Conservation (phyloP, 768 basidiomycete genomes). For the button mushroom (Agaricus bisporus) region DNA sequence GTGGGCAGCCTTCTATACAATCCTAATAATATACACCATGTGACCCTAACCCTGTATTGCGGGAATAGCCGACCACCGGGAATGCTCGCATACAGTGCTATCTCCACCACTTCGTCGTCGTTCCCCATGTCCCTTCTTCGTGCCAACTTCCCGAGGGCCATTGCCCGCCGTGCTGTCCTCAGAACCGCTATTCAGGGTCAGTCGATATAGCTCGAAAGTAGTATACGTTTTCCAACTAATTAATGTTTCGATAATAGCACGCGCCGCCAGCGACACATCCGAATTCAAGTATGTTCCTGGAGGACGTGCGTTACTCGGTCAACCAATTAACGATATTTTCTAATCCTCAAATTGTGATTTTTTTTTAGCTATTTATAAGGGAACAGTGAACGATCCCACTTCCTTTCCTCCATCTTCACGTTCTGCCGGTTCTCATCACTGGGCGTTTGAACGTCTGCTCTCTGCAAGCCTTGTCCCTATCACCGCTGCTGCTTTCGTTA, state of each 20-base stretch:
- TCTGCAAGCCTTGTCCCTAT: conserved; percentile 85
- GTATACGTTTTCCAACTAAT: conserved; percentile 7
- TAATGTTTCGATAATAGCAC: conserved; percentile 23
- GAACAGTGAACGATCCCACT: conserved; percentile 94
- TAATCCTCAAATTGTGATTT: no score
- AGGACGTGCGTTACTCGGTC: conserved; percentile 47
- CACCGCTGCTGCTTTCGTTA: conserved; percentile 81
- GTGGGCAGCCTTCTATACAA: no score
- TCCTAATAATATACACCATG: not conserved
- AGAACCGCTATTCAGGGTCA: conserved; percentile 37
- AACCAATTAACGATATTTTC: not conserved
- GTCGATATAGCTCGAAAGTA: conserved; percentile 9
- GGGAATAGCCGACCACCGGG: not conserved
- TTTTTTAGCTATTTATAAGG: conserved; percentile 81
- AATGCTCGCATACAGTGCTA: not conserved
- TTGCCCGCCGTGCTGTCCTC: conserved; percentile 35
- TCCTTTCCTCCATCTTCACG: conserved; percentile 79
- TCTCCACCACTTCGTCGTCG: conserved; percentile 14
- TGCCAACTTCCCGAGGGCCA: conserved; percentile 38
- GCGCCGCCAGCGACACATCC: conserved; percentile 30
- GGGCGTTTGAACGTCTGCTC: conserved; percentile 90
- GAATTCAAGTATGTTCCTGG: conserved; percentile 51
- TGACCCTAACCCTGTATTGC: not conserved
- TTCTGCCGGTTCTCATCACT: conserved; percentile 85
- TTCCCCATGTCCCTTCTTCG: conserved; percentile 49